Evolutionary conservation across 2,329 filamentous ascomycete species (phyloP).

Genomic region (Phoma herbarum): DNA sequence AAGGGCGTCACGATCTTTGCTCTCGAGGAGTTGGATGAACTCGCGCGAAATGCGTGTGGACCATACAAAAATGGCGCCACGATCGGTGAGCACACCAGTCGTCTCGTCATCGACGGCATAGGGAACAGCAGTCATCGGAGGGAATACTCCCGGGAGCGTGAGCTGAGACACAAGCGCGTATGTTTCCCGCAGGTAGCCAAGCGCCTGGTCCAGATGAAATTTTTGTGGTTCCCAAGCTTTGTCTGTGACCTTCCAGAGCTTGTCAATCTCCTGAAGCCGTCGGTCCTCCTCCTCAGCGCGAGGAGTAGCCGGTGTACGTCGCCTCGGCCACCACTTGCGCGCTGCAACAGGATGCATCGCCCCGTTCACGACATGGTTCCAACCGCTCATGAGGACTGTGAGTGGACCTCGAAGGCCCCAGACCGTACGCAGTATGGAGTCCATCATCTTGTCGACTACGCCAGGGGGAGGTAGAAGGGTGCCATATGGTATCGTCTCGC

Average conservation of each 20-base stretch:
- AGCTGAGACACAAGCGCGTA: constrained; percentile 45
- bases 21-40: constrained; percentile 42
- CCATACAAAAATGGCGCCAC: constrained; percentile 49
- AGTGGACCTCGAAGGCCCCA: constrained; percentile 45
- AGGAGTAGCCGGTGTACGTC: constrained; percentile 31
- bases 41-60: constrained; percentile 38
- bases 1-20: constrained; percentile 44
- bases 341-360: constrained; percentile 38
- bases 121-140: constrained; percentile 38
- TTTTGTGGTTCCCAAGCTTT: constrained; percentile 22
- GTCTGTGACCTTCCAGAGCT: constrained; percentile 37
- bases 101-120: constrained; percentile 42
- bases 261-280: constrained; percentile 34
- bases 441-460: constrained; percentile 40
- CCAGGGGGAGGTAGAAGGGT: constrained; percentile 30
- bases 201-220: constrained; percentile 33
- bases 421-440: constrained; percentile 36
- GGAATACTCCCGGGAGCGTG: constrained; percentile 36
- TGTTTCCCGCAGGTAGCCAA: constrained; percentile 39
- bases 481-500: constrained; percentile 33
- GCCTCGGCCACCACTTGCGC: constrained; percentile 47
- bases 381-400: constrained; percentile 43
- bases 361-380: constrained; percentile 42
- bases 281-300: constrained; percentile 42
- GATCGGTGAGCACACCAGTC: constrained; percentile 41